A percentile compares a stretch with the other conserved stretches of the same genome.
These are phyloP conservation scores for Geotrichum aggregatum DNA, from an alignment of 1,139 yeast genomes.

Conservation along the genomic window DNA sequence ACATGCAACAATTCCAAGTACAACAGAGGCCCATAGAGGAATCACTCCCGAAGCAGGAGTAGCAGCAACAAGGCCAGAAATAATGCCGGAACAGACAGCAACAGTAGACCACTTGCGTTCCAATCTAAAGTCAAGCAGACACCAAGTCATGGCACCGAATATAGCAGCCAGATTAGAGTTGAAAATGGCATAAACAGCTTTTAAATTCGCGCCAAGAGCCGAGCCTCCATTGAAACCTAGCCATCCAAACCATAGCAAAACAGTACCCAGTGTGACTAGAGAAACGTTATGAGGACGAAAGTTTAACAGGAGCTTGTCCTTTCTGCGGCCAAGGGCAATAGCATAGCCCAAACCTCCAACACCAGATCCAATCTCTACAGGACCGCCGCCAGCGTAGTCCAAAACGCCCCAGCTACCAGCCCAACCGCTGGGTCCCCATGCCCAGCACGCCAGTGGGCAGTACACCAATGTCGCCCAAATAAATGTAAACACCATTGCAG, in stretches of 20 bases:
- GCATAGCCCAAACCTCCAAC: slow-evolving; percentile 85
- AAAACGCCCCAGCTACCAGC: slow-evolving; percentile 82
- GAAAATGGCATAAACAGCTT: slow-evolving; percentile 80
- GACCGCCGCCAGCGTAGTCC: slow-evolving; percentile 98
- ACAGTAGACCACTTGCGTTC: slow-evolving; percentile 93
- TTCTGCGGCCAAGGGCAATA: slow-evolving; percentile 75
- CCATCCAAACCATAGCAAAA: slow-evolving; percentile 69
- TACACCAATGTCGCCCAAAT: slow-evolving; percentile 89
- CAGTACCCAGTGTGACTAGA: slow-evolving; percentile 76
- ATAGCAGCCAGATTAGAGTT: slow-evolving; percentile 88
- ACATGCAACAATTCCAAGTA: slow-evolving; percentile 79
- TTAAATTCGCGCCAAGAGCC: slow-evolving; percentile 58
- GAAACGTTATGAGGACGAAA: slow-evolving; percentile 94
- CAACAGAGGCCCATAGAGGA: slow-evolving; percentile 86
- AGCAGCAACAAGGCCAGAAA: slow-evolving; percentile 94
- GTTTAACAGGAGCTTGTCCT: slow-evolving; percentile 77
- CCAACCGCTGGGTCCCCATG: slow-evolving; percentile 93
- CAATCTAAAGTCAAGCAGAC: slow-evolving; percentile 77
- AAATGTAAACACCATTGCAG: slow-evolving; percentile 76
- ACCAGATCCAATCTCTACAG: slow-evolving; percentile 90
- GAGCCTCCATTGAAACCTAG: slow-evolving; percentile 72
- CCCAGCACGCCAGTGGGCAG: slow-evolving; percentile 92
- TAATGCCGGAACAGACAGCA: slow-evolving; percentile 88
- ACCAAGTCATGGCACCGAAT: slow-evolving; percentile 91
- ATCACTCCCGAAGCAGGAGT: slow-evolving; percentile 91